Conservation (phyloP, 2,329 filamentous ascomycete species). For the Penicillium griseofulvum region DNA sequence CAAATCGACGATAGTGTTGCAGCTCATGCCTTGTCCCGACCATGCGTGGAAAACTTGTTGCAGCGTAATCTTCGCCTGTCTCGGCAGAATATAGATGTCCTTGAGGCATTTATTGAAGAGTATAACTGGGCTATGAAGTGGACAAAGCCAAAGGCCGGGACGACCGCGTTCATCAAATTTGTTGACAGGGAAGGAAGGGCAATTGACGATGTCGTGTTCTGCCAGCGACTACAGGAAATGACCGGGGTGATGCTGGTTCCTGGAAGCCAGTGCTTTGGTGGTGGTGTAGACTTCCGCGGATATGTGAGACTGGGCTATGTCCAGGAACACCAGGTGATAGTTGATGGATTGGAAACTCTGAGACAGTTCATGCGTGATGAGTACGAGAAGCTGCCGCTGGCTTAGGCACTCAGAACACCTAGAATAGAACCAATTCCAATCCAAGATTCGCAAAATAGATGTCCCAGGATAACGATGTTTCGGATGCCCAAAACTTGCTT, state of each 20-base stretch:
- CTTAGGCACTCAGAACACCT: not conserved
- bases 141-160: conserved; percentile 70
- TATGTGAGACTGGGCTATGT: conserved; percentile 75
- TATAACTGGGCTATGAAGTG: conserved; percentile 61
- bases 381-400: conserved; percentile 42
- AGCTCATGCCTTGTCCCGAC: conserved; percentile 62
- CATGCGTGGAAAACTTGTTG: conserved; percentile 59
- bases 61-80: conserved; percentile 62
- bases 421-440: conserved; percentile 28
- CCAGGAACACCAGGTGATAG: conserved; percentile 63
- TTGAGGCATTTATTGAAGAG: conserved; percentile 62
- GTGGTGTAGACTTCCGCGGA: conserved; percentile 62
- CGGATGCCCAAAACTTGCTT: conserved; percentile 22
- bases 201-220: conserved; percentile 69
- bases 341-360: conserved; percentile 59
- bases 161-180: conserved; percentile 73
- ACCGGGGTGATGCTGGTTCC: conserved; percentile 71
- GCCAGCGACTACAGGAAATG: conserved; percentile 62
- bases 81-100: conserved; percentile 59
- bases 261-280: conserved; percentile 69
- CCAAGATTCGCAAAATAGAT: conserved; percentile 19
- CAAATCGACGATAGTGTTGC: conserved; percentile 73
- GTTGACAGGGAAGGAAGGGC: conserved; percentile 52
- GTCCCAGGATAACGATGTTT: conserved; percentile 21
- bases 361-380: conserved; percentile 54